Percentiles rank a stretch among this genome's conserved stretches.
Conservation (phyloP, 345 rosid species). For the Trapa incisa region DNA sequence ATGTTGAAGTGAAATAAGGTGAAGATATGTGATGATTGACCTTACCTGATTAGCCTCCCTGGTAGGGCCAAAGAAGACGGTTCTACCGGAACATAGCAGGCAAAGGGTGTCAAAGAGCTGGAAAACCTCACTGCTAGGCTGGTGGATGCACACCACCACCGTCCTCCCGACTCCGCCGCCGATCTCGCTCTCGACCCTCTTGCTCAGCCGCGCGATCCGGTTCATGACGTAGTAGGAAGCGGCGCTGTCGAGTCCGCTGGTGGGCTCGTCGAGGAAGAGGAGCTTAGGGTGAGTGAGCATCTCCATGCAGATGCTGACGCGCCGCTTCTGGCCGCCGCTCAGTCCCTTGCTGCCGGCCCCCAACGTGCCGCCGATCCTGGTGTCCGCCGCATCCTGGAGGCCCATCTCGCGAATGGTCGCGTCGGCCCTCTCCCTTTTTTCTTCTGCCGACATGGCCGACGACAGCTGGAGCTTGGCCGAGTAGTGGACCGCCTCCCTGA, state of each 20-base stretch:
- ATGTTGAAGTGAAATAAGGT: no score
- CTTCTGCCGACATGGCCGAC: background rate
- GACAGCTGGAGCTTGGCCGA: conserved; percentile 4
- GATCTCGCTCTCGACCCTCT: conserved; percentile 6
- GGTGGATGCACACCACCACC: conserved; percentile 35
- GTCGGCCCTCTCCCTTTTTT: background rate
- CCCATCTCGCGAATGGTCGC: conserved; percentile 2
- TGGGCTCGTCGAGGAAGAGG: conserved; percentile 38
- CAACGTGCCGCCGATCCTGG: background rate
- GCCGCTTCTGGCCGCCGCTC: background rate
- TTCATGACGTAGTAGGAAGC: conserved; percentile 31
- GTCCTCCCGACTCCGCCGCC: conserved; percentile 11
- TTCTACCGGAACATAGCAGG: conserved; percentile 30
- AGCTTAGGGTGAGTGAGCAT: conserved; percentile 32
- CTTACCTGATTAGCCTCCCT: background rate
- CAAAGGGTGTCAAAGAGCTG: conserved; percentile 26
- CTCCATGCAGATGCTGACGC: conserved; percentile 28
- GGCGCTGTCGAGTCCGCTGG: conserved; percentile 45
- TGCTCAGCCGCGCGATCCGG: conserved; percentile 14
- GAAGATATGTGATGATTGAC: no score
- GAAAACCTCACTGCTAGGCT: conserved; percentile 32
- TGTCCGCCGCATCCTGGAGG: background rate
- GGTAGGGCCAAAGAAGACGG: conserved; percentile 25
- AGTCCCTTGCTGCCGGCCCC: background rate
- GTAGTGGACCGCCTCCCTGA: background rate